Base-by-base conservation (phyloP, 805 yeast species). In the Torulaspora delbrueckii region DNA sequence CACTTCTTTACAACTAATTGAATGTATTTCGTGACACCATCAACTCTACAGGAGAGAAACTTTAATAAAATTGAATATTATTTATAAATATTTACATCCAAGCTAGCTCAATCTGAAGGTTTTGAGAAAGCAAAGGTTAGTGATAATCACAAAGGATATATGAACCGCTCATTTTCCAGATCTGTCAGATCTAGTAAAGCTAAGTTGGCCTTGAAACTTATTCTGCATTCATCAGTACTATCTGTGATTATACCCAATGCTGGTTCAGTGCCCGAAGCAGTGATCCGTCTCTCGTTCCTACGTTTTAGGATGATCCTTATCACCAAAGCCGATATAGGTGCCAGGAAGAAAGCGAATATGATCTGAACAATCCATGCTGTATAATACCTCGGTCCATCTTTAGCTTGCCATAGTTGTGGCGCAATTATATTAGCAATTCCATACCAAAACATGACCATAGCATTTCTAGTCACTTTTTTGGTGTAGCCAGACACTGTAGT, bases 291-390 rank as follows among this genome's bases (percentile, higher is more conserved):
- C 41, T 65, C 58, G 1, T 80, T 80, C 57, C 83, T 69, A 41
- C 54, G 63, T 19, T 56, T 61, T 37, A 79, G 60, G 35, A 79
- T 67, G 47, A 47, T 65, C 65, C 76, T 68, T 30, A 75, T 75
- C 3, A 72, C 60, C 3, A 73, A 42, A 3, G 74, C 66, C 16
- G 74, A 24, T 1, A 65, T 37, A 3, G 83, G 81, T 0, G 81
- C 74, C 16, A 64, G 32, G 32, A 67, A 59, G 56, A 75, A 78
- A 10, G 78, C 69, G 19, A 76, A 52, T 8, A 76, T 76, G 40
- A 77, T 74, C 55, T 77, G 82, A 13, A 76, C 78, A 45, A 71
- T 64, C 83, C 83, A 73, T 4, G 79, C 74, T 1, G 71, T 64
- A 9, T 57, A 45, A 52, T 69, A 74, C 45, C 71, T 59, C 37